These are phyloP conservation scores for Fallopia convolvulus DNA, from an alignment of 148 eudicot genomes.

Conservation along the genomic window DNA sequence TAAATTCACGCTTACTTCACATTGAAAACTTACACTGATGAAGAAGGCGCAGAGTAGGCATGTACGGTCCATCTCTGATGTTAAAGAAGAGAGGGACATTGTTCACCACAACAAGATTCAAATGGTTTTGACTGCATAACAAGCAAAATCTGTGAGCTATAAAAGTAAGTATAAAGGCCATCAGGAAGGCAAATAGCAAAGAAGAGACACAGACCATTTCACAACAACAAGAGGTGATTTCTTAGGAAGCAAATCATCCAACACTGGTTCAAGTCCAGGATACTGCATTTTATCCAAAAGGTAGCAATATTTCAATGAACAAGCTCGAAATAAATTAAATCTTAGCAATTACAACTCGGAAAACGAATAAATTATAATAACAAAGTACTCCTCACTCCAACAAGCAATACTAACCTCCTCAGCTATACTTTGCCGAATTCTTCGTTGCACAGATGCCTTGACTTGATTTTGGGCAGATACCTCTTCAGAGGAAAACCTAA, in stretches of 20 bases:
- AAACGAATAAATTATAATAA: background rate
- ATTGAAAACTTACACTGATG: slow-evolving; percentile 66
- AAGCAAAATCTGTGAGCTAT: background rate
- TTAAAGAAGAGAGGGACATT: slow-evolving; percentile 89
- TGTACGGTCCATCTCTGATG: slow-evolving; percentile 96
- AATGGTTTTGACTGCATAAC: slow-evolving; percentile 77
- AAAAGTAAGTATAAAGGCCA: background rate
- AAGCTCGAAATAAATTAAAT: background rate
- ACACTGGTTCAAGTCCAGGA: slow-evolving; percentile 90
- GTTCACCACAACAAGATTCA: slow-evolving; percentile 87
- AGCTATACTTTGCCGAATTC: slow-evolving; percentile 83
- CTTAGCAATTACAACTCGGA: background rate
- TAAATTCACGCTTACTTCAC: background rate
- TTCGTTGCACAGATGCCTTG: slow-evolving; percentile 92
- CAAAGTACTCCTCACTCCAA: background rate
- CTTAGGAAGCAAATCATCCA: slow-evolving; percentile 94
- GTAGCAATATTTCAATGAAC: background rate
- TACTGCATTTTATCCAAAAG: slow-evolving; percentile 49
- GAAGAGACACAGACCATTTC: slow-evolving; percentile 55
- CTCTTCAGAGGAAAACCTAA: slow-evolving; percentile 85
- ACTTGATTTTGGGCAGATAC: slow-evolving; percentile 99
- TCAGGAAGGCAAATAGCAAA: background rate
- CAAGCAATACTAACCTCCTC: slow-evolving; percentile 53
- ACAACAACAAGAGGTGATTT: slow-evolving; percentile 89
- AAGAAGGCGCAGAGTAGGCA: slow-evolving; percentile 96